Evolutionary conservation across 352 stramenopile species (phyloP), one percentile per base, ranked within the genome.

Genomic region (Phytopythium litorale): DNA sequence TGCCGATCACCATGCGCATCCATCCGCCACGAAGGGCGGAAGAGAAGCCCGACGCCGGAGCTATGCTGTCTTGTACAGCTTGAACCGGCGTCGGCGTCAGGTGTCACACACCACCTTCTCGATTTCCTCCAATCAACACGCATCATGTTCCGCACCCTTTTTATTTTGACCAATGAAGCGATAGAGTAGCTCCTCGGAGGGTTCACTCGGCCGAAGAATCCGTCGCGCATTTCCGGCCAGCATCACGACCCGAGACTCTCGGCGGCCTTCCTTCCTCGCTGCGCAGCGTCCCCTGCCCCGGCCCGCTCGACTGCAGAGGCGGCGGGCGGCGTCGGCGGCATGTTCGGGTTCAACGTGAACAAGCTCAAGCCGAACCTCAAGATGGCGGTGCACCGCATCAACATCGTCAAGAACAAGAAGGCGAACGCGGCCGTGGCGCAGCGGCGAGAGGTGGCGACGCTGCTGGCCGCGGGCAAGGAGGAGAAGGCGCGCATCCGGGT

Each of bases 401-500:
- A 82, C 56, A 95, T 97, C 60, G 69, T 94, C 59, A 96, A 95
- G 75, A 97, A 97, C 75, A 97, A 97, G 75, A 96, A 96, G 72
- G 82, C 83, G 9, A 91, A 93, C 65, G 73, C 79, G 30, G 88
- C 85, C 19, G 75, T 94, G 58, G 80, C 73, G 23, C 76, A 76
- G 61, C 88, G 92, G 35, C 75, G 76, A 33, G 84, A 96, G 72
- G 85, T 98, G 37, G 84, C 78, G 8, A 66, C 70, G 42, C 73
- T 98, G 38, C 75, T 98, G 56, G 71, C 60, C 25, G 89, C 97
- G 15, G 81, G 88, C 55, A 97, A 97, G 58, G 90, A 97, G 64
- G 92, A 98, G 73, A 98, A 98, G 69, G 96, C 96, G 48, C 86
- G 92, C 58, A 98, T 99, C 64, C 84, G 88, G 52, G 94, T 97